These are phyloP conservation scores for Auriscalpium orientale DNA, from an alignment of 768 basidiomycete genomes.

Conservation along the genomic window DNA sequence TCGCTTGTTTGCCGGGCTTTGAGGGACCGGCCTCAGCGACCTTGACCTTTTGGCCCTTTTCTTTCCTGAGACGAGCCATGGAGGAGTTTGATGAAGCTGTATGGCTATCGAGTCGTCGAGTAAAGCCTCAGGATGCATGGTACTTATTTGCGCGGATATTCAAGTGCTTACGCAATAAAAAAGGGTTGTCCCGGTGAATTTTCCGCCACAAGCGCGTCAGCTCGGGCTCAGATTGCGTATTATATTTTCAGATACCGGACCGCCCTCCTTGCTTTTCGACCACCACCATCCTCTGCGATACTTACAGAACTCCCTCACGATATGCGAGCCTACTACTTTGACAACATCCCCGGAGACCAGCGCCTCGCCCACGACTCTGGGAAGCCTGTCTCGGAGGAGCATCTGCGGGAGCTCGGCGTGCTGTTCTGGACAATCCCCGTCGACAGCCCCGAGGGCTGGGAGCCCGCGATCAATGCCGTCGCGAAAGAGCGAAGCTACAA, in stretches of 20 bases:
- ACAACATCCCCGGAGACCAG: conserved; percentile 74
- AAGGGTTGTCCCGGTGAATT: too few species aligned
- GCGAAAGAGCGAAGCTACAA: conserved; percentile 71
- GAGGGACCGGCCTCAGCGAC: neutral
- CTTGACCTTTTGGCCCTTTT: conserved; percentile 3
- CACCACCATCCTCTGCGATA: too few species aligned
- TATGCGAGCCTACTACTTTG: conserved; percentile 74
- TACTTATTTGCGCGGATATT: too few species aligned
- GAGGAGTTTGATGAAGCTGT: too few species aligned
- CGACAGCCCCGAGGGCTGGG: conserved; percentile 36
- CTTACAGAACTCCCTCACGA: too few species aligned
- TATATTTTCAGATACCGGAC: too few species aligned
- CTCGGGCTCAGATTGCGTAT: too few species aligned
- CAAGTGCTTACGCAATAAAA: too few species aligned
- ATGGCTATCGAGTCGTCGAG: too few species aligned
- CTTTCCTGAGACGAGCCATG: conserved; percentile 16
- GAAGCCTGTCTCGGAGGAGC: conserved; percentile 40
- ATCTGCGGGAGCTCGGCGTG: conserved; percentile 54
- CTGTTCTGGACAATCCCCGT: conserved; percentile 62
- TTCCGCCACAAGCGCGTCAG: too few species aligned
- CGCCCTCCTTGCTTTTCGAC: too few species aligned
- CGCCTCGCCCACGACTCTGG: conserved; percentile 71
- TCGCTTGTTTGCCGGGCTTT: conserved; percentile 9
- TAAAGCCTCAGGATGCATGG: too few species aligned
- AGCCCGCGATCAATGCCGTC: conserved; percentile 49